These are phyloP conservation scores for Coemansia sp. DNA, from an alignment of 192 early-diverging fungal species.

Conservation along the genomic window DNA sequence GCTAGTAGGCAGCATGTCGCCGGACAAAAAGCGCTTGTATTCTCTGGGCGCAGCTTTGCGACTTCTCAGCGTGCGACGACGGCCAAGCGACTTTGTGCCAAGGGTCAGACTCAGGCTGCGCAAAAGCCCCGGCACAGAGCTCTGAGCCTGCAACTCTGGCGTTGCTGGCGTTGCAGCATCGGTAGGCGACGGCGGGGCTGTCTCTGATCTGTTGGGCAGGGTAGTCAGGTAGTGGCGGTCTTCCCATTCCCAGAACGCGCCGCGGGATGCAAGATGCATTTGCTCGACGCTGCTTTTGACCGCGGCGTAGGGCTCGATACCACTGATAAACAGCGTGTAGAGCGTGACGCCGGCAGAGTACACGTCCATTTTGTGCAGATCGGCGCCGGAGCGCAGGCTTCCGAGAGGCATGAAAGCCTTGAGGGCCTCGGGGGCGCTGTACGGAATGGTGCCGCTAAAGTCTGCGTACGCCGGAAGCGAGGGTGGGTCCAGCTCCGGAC, in stretches of 20 bases:
- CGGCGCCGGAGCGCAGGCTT: slow-evolving; percentile 9
- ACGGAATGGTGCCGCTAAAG: slow-evolving; percentile 58
- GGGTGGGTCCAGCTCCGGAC: slow-evolving; percentile 27
- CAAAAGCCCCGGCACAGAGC: slow-evolving; percentile 9
- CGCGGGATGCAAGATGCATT: slow-evolving; percentile 60
- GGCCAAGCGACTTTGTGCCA: slow-evolving; percentile 23
- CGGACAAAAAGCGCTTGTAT: slow-evolving; percentile 45
- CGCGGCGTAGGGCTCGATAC: slow-evolving; percentile 58
- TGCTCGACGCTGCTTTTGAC: slow-evolving; percentile 62
- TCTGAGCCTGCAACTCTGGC: background rate
- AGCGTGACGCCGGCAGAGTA: slow-evolving; percentile 61
- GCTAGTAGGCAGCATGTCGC: slow-evolving; percentile 36
- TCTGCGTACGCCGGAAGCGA: slow-evolving; percentile 44
- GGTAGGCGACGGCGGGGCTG: slow-evolving; percentile 28
- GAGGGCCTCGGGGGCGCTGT: slow-evolving; percentile 60
- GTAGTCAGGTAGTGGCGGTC: slow-evolving; percentile 41
- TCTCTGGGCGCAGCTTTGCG: slow-evolving; percentile 34
- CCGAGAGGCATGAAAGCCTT: slow-evolving; percentile 18
- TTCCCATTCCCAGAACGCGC: slow-evolving; percentile 67
- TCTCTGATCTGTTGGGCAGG: slow-evolving; percentile 18
- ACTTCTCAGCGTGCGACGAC: slow-evolving; percentile 44
- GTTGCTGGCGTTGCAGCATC: background rate
- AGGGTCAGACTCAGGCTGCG: slow-evolving; percentile 27
- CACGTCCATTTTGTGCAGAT: slow-evolving; percentile 55
- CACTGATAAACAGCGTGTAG: slow-evolving; percentile 60